Evolutionary conservation across 129 eudicot genomes (phyloP), one percentile per base, ranked within the genome.

Genomic region (Helichrysum umbraculigerum): DNA sequence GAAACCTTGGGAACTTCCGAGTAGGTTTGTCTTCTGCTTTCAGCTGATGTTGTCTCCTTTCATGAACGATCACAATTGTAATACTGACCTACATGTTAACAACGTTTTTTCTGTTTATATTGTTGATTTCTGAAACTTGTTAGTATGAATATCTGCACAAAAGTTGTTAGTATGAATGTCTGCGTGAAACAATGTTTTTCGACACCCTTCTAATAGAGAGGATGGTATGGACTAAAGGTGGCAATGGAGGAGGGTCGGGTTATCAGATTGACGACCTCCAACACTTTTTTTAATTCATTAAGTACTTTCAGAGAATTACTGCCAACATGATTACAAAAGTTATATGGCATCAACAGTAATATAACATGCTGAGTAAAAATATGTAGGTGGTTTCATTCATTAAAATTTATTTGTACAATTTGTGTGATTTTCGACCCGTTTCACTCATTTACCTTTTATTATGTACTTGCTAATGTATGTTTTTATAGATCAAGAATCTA

Each of bases 31-130:
- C 47, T 69, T 78, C 44, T 29, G 10, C 61, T 29, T 47, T 42
- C 25, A 78, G 35, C 33, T 22, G 21, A 59, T 33, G 11, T 52
- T 44, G 15, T 30, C 52, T n/a, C 20, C 70, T 56, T 54, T 29
- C 17, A 19, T 79, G 50, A 20, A 69, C 34, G 1, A 7, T 72
- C 5, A 61, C 34, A 35, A 32, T 44, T 71, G 76, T 65, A 28
- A 37, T 30, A 70, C 20, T 65, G 74, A 35, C 50, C 16, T 62
- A 33, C 75, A 52, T 76, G 28, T 77, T 41, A 69, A 50, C 78
- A 57, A 73, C 62, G 15, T 10, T 73, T 22, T 66, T 79, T 60
- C 19, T 73, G 61, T 79, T 73, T 39, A 30, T 78, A 61, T 59
- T 50, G 19, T 61, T 78, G 59, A 57, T n/a, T 51, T 32, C 30